Evolutionary conservation across 2,329 filamentous ascomycete genomes (phyloP), one percentile per base, ranked within the genome.

Genomic region (Aurifilum marmelostoma): DNA sequence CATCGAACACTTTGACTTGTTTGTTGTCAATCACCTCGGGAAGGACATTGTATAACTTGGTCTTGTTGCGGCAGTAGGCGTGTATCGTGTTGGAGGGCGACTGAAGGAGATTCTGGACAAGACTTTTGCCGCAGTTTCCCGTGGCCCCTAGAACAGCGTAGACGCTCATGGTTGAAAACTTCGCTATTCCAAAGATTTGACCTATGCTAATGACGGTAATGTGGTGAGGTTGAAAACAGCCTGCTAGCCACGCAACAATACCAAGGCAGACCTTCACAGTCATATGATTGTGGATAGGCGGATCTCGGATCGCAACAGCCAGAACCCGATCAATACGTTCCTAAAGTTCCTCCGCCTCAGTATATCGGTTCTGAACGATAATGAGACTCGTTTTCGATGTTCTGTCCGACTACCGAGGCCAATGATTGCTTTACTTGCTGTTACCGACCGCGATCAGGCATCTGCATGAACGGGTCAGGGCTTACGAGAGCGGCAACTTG

Each of bases 141-240:
- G 82, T 85, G 27, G 73, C 70, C 9, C 81, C 81, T 1, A 83
- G 72, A 12, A 83, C 72, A 5, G 81, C 81, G 71, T 81, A 83
- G 18, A 71, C 78, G 60, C 21, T 21, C 58, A 61, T 61, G 16
- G 24, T 61, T 21, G 16, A 11, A 11, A 14, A 54, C 1, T 54
- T 41, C 27, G n/a, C n/a, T n/a, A n/a, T n/a, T n/a, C n/a, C n/a
- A 34, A 34, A 34, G 34, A 8, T 34, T 60, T 60, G 58, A 6
- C 11, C 21, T 60, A 37, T 34, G 21, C 9, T 5, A 18, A 29
- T 32, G 7, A 6, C 8, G 4, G 3, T 18, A 7, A 8, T 29
- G 2, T 16, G 34, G 54, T 14, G 9, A 60, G 58, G 5, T 29
- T 1, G 58, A 34, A 16, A 6, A 37, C 16, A 9, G 3, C 16